Evolutionary conservation across 1,139 yeast genomes (phyloP).

Genomic region (Pichia sp.): DNA sequence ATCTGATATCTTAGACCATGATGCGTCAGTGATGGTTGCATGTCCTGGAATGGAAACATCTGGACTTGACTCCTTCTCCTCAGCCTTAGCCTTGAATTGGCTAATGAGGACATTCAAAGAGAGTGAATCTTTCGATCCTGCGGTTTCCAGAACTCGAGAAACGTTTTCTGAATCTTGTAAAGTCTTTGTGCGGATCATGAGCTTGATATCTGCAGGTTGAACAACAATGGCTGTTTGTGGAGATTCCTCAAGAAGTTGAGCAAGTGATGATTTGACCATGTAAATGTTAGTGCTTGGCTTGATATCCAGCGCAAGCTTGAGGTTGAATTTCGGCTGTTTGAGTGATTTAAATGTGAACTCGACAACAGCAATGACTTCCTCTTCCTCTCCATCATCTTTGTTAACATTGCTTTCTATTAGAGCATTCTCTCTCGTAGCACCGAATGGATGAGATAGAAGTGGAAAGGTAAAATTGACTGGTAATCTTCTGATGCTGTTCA

Average conservation of each 20-base stretch:
- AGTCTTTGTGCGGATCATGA: conserved; percentile 47
- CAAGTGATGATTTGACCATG: conserved; percentile 34
- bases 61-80: neutral
- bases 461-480: conserved; percentile 20
- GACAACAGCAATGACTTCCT: conserved; percentile 7
- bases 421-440: conserved; percentile 7
- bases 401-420: conserved; percentile 1
- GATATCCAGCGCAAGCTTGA: conserved; percentile 25
- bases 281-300: conserved; percentile 34
- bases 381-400: conserved; percentile 1
- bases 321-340: conserved; percentile 42
- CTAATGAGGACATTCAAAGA: conserved; percentile 37
- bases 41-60: neutral
- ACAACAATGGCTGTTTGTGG: conserved; percentile 14
- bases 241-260: conserved; percentile 25
- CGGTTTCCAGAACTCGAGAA: conserved; percentile 10
- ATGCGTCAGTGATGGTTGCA: conserved; percentile 5
- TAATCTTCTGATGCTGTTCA: conserved; percentile 3
- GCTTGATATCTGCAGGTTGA: conserved; percentile 34
- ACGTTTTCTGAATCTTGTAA: conserved; percentile 37
- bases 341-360: conserved; percentile 39
- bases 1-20: conserved; percentile 26
- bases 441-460: conserved; percentile 19
- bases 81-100: conserved; percentile 14
- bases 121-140: conserved; percentile 18